Evolutionary conservation across 352 stramenopile species (phyloP).

Genomic region (Lagenidium sp.): DNA sequence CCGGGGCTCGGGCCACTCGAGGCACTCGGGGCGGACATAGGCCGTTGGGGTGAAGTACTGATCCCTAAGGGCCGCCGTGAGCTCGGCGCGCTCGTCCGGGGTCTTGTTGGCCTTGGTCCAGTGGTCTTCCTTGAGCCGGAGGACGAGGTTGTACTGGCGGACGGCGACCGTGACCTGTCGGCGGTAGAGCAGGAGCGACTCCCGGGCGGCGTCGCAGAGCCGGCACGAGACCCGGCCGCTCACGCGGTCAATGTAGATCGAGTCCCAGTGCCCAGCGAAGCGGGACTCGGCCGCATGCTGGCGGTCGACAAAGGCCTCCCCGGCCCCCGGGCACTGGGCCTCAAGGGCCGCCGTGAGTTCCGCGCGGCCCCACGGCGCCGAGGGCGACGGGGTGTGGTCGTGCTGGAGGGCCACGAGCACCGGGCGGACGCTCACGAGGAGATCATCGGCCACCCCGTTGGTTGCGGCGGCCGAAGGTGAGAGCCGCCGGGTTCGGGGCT

Average conservation of each 20-base stretch:
- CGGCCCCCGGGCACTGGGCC: conserved; percentile 1
- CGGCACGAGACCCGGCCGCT: conserved; percentile 7
- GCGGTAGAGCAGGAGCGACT: conserved; percentile 10
- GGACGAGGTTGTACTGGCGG: conserved; percentile 8
- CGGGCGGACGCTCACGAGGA: conserved; percentile 8
- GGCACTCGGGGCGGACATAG: conserved; percentile 14
- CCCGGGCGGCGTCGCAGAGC: conserved; percentile 9
- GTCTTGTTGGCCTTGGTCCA: conserved; percentile 1
- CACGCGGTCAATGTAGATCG: conserved; percentile 13
- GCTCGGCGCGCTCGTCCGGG: conserved; percentile 3
- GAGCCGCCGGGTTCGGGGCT: not conserved
- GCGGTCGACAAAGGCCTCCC: conserved; percentile 12
- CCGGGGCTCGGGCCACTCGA: conserved; percentile 8
- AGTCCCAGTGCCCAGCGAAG: conserved; percentile 15
- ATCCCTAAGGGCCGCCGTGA: conserved; percentile 3
- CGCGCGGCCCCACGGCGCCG: conserved; percentile 6
- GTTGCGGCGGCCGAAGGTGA: not conserved
- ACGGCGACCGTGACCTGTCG: conserved; percentile 4
- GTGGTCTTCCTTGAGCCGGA: conserved; percentile 7
- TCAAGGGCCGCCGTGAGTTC: conserved; percentile 7
- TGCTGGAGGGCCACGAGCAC: conserved; percentile 9
- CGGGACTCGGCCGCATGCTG: conserved; percentile 9
- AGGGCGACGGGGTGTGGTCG: not conserved
- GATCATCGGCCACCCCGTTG: conserved; percentile 2
- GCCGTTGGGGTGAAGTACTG: conserved; percentile 8